Evolutionary conservation across 805 yeast species (phyloP), one percentile per base, ranked within the genome.

Genomic region (Saturnispora saitoi): DNA sequence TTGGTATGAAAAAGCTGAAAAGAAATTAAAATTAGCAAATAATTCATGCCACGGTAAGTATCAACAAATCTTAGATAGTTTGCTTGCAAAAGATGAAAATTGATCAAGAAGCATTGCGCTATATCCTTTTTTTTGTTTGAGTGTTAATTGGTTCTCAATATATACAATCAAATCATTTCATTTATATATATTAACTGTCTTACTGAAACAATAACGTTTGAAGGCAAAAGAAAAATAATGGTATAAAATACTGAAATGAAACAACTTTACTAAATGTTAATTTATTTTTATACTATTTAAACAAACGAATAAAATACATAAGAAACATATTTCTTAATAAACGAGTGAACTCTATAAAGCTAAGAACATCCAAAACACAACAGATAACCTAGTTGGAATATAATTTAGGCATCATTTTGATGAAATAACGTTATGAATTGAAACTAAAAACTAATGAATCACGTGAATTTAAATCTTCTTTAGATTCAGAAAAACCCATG

Each of bases 1-100:
- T 4, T 68, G 75, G 45, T 90, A 90, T 62, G 63, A 65, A 15
- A 70, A 75, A 48, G 98, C 97, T 0, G 90, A 87, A 58, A 67
- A 69, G 51, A 71, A 78, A 28, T 68, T 90, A 56, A 73, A 68
- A 44, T 78, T 75, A 58, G 95, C 96, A 15, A 85, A 86, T 64
- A 81, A 79, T 52, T 89, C 86, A 2, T 81, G 89, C 7, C 83
- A 84, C 60, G 91, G 91, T 12, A 81, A 81, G 60, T 86, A 73
- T 60, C 77, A 79, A 51, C 78, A 79, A 52, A 73, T 83, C 43
- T 66, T 85, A 50, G 80, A 80, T 48, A 15, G 51, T 45, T 12
- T 55, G 43, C 42, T 32, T 30, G 11, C 28, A n/a, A 37, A 37
- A 9, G 41, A 41, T 30, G 44, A 40, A 36, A 20, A 38, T 11